Conservation (phyloP, 192 early-diverging fungal genomes). For the Allomyces javanicus region DNA sequence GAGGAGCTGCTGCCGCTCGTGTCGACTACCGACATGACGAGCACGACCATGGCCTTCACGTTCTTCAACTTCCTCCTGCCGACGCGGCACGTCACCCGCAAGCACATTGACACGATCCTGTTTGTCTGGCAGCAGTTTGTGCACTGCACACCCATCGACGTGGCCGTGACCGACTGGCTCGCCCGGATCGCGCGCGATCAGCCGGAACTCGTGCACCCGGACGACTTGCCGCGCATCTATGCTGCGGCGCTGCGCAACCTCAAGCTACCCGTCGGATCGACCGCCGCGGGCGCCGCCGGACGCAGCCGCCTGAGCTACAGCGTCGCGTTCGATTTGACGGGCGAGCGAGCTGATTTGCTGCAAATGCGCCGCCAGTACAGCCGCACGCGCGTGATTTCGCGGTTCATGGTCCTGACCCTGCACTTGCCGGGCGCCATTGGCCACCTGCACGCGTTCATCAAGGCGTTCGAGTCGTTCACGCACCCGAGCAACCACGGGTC, state of each 20-base stretch:
- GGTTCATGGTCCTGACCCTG: neutral
- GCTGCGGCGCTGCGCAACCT: neutral
- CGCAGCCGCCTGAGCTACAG: neutral
- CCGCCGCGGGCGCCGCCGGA: neutral
- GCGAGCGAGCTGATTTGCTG: neutral
- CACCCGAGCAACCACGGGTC: conserved; percentile 81
- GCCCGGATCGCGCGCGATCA: neutral
- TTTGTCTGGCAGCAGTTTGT: neutral
- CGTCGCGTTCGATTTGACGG: neutral
- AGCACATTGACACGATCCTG: neutral
- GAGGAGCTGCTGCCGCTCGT: neutral
- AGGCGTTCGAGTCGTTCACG: conserved; percentile 68
- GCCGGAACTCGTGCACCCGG: neutral
- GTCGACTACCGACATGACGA: neutral
- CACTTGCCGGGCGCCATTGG: conserved; percentile 9
- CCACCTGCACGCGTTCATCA: conserved; percentile 53
- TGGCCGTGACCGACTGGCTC: neutral
- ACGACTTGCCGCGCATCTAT: neutral
- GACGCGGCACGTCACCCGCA: neutral
- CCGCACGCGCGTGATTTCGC: too few species aligned
- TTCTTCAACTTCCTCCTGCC: neutral
- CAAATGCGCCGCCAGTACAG: neutral
- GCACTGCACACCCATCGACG: neutral
- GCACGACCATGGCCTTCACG: neutral
- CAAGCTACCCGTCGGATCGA: neutral